Evolutionary conservation across 169 alveolate species (phyloP), one percentile per base, ranked within the genome.

Genomic region (Eimeria nieschulzi): DNA sequence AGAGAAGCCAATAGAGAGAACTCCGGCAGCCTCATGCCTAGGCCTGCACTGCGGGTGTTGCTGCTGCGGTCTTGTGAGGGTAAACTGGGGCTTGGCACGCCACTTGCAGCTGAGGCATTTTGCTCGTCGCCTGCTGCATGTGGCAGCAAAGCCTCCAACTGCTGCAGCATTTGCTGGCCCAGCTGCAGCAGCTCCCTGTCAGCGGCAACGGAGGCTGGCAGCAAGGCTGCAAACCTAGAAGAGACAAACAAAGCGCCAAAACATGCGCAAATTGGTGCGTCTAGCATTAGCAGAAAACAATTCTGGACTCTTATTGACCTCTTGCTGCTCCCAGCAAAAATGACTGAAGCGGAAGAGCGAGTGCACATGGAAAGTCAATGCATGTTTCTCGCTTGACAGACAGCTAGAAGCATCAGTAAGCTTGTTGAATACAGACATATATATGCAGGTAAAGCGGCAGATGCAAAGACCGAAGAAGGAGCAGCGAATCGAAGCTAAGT

Each of bases 181-280:
- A 66, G 76, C 76, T 66, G 76, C 39, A 66, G 76, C 39, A 66
- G 39, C 76, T 72, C 83, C 83, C 63, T 56, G 21, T 72, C 83
- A 46, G 83, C 83, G 61, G 83, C 83, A 39, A 72, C 59, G 39
- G 83, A 53, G 17, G 83, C 25, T 17, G 83, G 83, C 25, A 72
- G 55, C 83, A 72, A 13, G 25, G 83, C 59, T 15, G 23, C 59
- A 26, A 33, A 72, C 59, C 83, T 72, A 61, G 68, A 59, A 8
- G 68, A 59, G 9, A n/a, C 68, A 59, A 15, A 59, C 68, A n/a
- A 59, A 59, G 68, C 68, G 68, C 68, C 19, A 59, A n/a, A 59
- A 59, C n/a, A 5, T 59, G 23, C 68, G 2, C 68, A 59, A 59
- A 59, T 2, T 33, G 46, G 0, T 33, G 46, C 46, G 6, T 6